Evolutionary conservation across 2,329 filamentous ascomycete genomes (phyloP).

Genomic region (Acephala macrosclerotiorum): DNA sequence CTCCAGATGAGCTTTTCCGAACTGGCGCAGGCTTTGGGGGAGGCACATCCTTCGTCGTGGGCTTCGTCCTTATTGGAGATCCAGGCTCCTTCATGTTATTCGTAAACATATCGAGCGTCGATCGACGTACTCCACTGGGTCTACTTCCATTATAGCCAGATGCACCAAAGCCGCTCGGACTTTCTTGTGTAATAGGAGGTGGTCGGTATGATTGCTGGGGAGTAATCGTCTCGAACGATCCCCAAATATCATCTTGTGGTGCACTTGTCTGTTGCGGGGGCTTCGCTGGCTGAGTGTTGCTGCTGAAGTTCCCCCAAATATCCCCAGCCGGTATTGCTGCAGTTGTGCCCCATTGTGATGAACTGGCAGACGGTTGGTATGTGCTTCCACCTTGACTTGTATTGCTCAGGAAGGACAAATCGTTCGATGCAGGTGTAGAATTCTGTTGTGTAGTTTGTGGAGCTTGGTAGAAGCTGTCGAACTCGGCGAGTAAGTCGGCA

Average conservation of each 20-base stretch:
- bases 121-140: constrained; percentile 32
- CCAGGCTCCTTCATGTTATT: constrained; percentile 28
- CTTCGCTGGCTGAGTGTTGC: constrained; percentile 29
- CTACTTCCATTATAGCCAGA: constrained; percentile 21
- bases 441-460: constrained; percentile 42
- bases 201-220: constrained; percentile 19
- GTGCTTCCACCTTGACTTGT: constrained; percentile 16
- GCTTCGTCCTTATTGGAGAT: constrained; percentile 19
- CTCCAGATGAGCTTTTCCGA: constrained; percentile 28
- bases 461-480: constrained; percentile 56
- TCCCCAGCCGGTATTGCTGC: constrained; percentile 26
- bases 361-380: neutral
- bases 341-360: constrained; percentile 31
- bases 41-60: constrained; percentile 14
- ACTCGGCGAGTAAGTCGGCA: constrained; percentile 70
- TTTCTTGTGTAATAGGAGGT: constrained; percentile 17
- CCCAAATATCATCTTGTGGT: constrained; percentile 41
- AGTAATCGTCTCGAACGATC: constrained; percentile 35
- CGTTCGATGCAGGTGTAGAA: constrained; percentile 33
- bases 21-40: constrained; percentile 22
- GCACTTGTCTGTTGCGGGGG: constrained; percentile 17
- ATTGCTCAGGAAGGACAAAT: constrained; percentile 34
- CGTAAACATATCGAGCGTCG: constrained; percentile 40
- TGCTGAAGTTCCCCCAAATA: constrained; percentile 38
- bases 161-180: constrained; percentile 23